phyloP scores from a whole-genome alignment of 768 basidiomycete species.

The Auricularia auricula-judae region DNA sequence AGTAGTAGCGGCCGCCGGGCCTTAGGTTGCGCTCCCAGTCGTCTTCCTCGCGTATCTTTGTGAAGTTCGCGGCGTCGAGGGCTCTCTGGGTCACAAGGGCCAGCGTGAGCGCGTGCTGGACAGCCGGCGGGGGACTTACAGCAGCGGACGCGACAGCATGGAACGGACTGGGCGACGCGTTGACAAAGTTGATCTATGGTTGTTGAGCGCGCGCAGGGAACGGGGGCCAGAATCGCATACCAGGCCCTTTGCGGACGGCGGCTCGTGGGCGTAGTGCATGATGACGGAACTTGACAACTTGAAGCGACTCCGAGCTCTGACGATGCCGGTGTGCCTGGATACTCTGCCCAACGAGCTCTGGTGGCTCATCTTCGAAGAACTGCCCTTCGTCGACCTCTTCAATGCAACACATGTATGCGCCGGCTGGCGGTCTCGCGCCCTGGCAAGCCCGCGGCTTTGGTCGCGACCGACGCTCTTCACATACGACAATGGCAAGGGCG shows the following conservation, averaged over 20 bases:
- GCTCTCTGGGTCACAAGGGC: background rate
- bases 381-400: no score
- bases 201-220: background rate
- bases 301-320: background rate
- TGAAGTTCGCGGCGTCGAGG: background rate
- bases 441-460: no score
- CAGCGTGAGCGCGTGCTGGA: background rate
- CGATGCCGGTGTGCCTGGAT: background rate
- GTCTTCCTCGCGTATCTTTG: conserved; percentile 38
- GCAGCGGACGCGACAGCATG: conserved; percentile 75
- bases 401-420: no score
- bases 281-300: background rate
- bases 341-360: no score
- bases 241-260: background rate
- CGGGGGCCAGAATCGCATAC: background rate
- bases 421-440: no score
- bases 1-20: conserved; percentile 49
- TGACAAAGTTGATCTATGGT: conserved; percentile 44
- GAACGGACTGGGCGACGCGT: conserved; percentile 88
- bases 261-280: background rate
- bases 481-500: no score
- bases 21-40: conserved; percentile 33
- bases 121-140: conserved; percentile 15
- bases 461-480: no score
- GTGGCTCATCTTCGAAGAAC: no score